These are phyloP conservation scores for Rubroboletus pulcherrimus DNA, from an alignment of 768 basidiomycete genomes.

Conservation along the genomic window DNA sequence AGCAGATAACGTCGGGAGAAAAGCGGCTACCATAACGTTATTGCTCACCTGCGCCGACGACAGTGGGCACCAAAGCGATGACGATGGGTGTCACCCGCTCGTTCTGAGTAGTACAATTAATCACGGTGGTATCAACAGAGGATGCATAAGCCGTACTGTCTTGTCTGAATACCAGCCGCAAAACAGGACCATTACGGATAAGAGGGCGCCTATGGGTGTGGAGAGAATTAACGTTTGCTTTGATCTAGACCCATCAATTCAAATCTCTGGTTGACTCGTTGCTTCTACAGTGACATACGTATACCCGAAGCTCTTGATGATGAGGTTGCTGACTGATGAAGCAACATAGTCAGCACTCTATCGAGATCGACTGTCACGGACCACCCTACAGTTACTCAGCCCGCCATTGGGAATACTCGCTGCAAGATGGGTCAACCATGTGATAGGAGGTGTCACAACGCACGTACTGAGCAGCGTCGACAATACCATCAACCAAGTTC, in stretches of 20 bases:
- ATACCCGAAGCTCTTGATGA: conserved; percentile 62
- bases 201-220: conserved; percentile 53
- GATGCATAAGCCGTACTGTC: conserved; percentile 37
- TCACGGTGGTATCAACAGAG: background rate
- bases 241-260: conserved; percentile 36
- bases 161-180: conserved; percentile 67
- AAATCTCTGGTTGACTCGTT: background rate
- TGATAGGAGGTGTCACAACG: background rate
- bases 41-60: conserved; percentile 48
- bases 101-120: conserved; percentile 29
- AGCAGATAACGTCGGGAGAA: background rate
- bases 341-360: background rate
- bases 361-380: background rate
- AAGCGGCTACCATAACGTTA: background rate
- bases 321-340: conserved; percentile 51
- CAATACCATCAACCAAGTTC: conserved; percentile 61
- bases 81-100: conserved; percentile 62
- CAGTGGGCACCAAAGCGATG: conserved; percentile 54
- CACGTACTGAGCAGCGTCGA: conserved; percentile 54
- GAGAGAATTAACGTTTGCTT: conserved; percentile 58
- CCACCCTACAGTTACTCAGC: conserved; percentile 55
- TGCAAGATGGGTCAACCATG: conserved; percentile 20
- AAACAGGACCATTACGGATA: conserved; percentile 43
- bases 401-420: conserved; percentile 66
- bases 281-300: conserved; percentile 38